Base-by-base conservation (phyloP, 352 stramenopile species). In the Thalassiosira mediterranea region DNA sequence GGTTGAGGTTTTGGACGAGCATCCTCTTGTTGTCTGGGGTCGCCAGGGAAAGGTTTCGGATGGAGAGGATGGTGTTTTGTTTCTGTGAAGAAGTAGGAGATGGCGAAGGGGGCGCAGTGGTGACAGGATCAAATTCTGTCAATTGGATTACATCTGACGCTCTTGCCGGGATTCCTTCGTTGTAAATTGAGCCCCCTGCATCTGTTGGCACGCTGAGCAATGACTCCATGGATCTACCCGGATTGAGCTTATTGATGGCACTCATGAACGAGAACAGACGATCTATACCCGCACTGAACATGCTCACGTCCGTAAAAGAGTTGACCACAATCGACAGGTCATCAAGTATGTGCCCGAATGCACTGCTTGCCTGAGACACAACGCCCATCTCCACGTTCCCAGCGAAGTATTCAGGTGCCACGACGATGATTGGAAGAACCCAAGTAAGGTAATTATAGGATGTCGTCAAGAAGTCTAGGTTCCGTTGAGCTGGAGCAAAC, bases 401-500 rank as follows among this genome's bases (percentile, higher is more conserved):
- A 2, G 84, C 75, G 81, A 96, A 96, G 48, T 94, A 96, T 31
- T 93, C 54, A 0, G 90, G 90, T 7, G 92, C 90, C 2, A 95
- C 85, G 0, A 95, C 88, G 15, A 88, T 71, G 23, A 94, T 83
- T 49, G 80, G 84, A 28, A 91, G 49, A 42, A 92, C 68, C 70
- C 83, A 86, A 51, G 86, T 94, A 8, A 87, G 81, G 66, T 87
- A 95, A 7, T 87, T 83, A 65, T 96, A 95, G 7, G 58, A 76
- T 25, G 85, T 93, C 0, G 90, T 95, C 40, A 95, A 92, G 59
- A 95, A 95, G 53, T 95, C 92, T 3, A 96, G 64, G 62, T 95
- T 95, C 28, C 91, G 62, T 76, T 94, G 70, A 2, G 81, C 75
- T 3, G 46, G 44, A n/a, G n/a, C n/a, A n/a, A n/a, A 70, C n/a